phyloP scores from a whole-genome alignment of 2,329 filamentous ascomycete genomes.

The Alternaria novae-zelandiae region DNA sequence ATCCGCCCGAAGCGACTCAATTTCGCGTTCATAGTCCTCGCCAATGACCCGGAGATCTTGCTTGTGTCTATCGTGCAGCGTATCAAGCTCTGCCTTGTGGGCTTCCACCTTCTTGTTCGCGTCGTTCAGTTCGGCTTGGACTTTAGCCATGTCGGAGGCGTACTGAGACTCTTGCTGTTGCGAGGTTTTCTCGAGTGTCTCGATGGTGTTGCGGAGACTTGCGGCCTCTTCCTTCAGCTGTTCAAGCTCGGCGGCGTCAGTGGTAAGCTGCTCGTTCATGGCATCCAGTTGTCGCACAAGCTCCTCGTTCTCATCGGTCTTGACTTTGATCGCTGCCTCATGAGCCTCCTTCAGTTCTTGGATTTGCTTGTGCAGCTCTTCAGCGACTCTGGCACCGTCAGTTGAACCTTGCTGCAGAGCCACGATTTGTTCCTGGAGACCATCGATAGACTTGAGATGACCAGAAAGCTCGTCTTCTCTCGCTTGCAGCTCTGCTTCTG shows the following conservation, averaged over 20 bases:
- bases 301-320: slow-evolving; percentile 41
- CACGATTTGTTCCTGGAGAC: slow-evolving; percentile 42
- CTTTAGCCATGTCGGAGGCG: slow-evolving; percentile 27
- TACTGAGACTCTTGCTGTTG: slow-evolving; percentile 38
- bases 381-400: slow-evolving; percentile 37
- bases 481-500: slow-evolving; percentile 26
- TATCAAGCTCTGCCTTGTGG: slow-evolving; percentile 38
- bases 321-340: slow-evolving; percentile 37
- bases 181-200: slow-evolving; percentile 39
- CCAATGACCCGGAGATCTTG: slow-evolving; percentile 39
- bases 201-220: slow-evolving; percentile 39
- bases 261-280: slow-evolving; percentile 42
- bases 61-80: slow-evolving; percentile 32
- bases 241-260: slow-evolving; percentile 36
- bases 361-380: slow-evolving; percentile 42
- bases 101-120: slow-evolving; percentile 32
- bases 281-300: slow-evolving; percentile 42
- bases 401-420: slow-evolving; percentile 43
- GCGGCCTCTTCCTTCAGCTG: slow-evolving; percentile 37
- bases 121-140: slow-evolving; percentile 35
- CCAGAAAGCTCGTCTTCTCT: slow-evolving; percentile 40
- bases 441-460: slow-evolving; percentile 41
- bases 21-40: slow-evolving; percentile 43
- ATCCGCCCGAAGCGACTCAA: slow-evolving; percentile 44
- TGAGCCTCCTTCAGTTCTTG: slow-evolving; percentile 39